Evolutionary conservation across 2,329 filamentous ascomycete species (phyloP).

Genomic region (Thielaviopsis populi): DNA sequence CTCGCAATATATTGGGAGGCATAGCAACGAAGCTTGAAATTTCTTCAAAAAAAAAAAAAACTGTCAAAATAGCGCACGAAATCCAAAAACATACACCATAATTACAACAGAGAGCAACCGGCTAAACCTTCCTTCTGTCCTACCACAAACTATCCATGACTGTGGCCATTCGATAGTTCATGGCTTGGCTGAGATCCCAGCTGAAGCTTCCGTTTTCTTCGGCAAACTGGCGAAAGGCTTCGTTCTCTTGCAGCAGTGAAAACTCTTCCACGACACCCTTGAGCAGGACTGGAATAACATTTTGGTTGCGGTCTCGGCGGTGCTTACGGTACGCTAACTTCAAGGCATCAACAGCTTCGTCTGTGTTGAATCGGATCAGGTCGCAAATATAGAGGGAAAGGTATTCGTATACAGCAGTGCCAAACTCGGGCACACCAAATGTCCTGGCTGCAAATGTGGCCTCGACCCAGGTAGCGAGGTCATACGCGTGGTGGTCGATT

Average conservation of each 20-base stretch:
- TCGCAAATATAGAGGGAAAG: background rate
- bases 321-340: background rate
- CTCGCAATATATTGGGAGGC: background rate
- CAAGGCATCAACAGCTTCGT: background rate
- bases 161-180: background rate
- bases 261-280: background rate
- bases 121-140: background rate
- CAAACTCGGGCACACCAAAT: background rate
- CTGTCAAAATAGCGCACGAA: background rate
- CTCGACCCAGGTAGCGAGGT: background rate
- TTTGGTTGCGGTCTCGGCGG: background rate
- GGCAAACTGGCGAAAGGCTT: background rate
- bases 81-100: background rate
- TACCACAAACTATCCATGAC: background rate
- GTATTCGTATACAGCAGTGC: background rate
- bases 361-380: background rate
- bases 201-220: background rate
- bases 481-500: background rate
- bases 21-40: background rate
- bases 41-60: background rate
- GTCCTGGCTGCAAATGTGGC: background rate
- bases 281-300: background rate
- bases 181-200: background rate
- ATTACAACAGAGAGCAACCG: background rate
- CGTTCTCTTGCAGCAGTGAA: background rate